Evolutionary conservation across 805 yeast genomes (phyloP).

Genomic region (Teunomyces pallodes): DNA sequence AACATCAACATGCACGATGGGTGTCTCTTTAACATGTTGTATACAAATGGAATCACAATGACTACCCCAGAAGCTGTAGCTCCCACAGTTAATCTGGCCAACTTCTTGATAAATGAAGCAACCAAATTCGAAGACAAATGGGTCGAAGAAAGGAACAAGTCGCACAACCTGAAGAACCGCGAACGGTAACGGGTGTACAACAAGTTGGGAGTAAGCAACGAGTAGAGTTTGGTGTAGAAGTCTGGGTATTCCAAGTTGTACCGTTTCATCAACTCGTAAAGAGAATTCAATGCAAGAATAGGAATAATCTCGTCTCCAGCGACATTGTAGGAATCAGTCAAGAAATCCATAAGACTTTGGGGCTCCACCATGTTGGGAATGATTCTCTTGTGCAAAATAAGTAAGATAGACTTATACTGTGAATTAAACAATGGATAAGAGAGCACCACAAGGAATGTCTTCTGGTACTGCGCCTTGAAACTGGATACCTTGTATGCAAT

Average conservation of each 20-base stretch:
- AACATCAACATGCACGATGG: constrained; percentile 91
- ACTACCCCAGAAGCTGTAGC: constrained; percentile 91
- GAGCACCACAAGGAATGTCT: constrained; percentile 60
- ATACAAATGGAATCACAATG: constrained; percentile 83
- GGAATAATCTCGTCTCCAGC: constrained; percentile 51
- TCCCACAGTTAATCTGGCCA: constrained; percentile 69
- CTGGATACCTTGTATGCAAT: constrained; percentile 35
- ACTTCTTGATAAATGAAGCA: constrained; percentile 84
- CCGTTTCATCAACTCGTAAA: constrained; percentile 78
- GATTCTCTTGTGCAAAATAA: constrained; percentile 76
- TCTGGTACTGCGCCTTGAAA: constrained; percentile 68
- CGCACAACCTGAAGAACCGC: constrained; percentile 83
- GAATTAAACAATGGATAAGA: constrained; percentile 43
- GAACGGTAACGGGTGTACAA: constrained; percentile 79
- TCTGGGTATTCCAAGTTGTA: constrained; percentile 90
- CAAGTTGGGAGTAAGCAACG: constrained; percentile 70
- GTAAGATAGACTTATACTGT: constrained; percentile 69
- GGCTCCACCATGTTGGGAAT: constrained; percentile 82
- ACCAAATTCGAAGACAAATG: constrained; percentile 81
- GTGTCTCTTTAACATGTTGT: constrained; percentile 85
- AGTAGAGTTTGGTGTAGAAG: constrained; percentile 79
- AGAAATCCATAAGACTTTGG: constrained; percentile 84
- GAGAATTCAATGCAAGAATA: constrained; percentile 79
- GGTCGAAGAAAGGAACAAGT: constrained; percentile 79
- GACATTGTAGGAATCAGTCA: constrained; percentile 76